Base-by-base conservation (phyloP, 2,329 filamentous ascomycete species). In the Keithomyces neogunnii region DNA sequence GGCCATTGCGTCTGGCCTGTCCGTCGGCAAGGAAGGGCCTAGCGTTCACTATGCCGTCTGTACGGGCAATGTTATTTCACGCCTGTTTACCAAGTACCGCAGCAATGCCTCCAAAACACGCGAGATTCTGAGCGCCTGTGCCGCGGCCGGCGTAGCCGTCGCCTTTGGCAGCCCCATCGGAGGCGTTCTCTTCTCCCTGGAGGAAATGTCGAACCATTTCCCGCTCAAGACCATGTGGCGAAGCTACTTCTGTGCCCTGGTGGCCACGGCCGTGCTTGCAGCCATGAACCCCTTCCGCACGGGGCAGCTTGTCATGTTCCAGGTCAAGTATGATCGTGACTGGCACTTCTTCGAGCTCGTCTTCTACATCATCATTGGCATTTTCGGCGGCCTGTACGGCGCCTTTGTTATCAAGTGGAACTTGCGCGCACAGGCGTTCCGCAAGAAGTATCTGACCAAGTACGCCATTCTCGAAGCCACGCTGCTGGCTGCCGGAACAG, bases 1-100 rank as follows among this genome's bases (percentile, higher is more conserved):
- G 44, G 88, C 92, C 43, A 99, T 99, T 65, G 91, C 88, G 10
- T 96, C 91, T 1, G 93, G 93, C 2, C 73, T 99, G 29, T 96
- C 90, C 0, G 90, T 99, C 10, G 93, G 93, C 50, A 99, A 99
- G 65, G 93, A 99, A 71, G 93, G 93, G 0, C 93, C 93, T 0
- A 96, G 91, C 68, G 93, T 99, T n/a, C 93, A 99, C 68, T 99
- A 97, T 65, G 93, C 93, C 3, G 93, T 97, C 5, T 97, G 93
- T 63, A 96, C 91, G 0, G 93, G 93, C 52, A 97, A 96, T 67
- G 92, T 99, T 56, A 93, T 99, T 53, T 96, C 90, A 32, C 80
- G 89, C 45, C 78, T 96, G 56, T 99, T 99, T 65, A 81, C 84
- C 65, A 97, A 96, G 68, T 99, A 97, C 67, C 85, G 83, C 63